Base-by-base conservation (phyloP, 352 stramenopile genomes). In the Phytophthora fragariaefolia region DNA sequence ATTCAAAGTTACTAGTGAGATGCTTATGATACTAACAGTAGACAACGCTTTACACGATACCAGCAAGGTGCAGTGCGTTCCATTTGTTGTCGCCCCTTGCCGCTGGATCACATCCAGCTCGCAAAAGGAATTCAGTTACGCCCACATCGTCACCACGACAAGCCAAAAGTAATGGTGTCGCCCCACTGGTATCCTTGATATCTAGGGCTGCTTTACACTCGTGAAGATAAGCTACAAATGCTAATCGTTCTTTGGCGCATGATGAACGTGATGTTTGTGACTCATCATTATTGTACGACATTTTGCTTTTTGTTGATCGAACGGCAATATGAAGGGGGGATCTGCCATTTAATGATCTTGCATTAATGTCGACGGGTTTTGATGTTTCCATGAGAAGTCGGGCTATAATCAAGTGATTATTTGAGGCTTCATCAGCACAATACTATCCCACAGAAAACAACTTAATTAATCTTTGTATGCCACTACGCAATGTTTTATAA, bases 271-370 rank as follows among this genome's bases (percentile, higher is more conserved):
- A 27, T 1, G 32, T 22, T 10, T 48, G 26, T 20, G 9, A 34
- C 27, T 54, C 22, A 32, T 51, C n/a, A 22, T 46, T 22, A 9
- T 23, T 7, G 12, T 40, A 6, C 3, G n/a, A 17, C 9, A 28
- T 9, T 38, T 20, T 49, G 13, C 34, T 28, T 7, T 71, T 59
- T 20, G 4, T 61, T 28, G 40, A 53, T 47, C 49, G 70, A 50
- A 61, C 76, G 13, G 68, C 53, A 17, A 90, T 40, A 57, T 92
- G 84, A 43, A 92, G 58, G 3, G 84, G 66, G 1, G 80, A 80
- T 56, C 80, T 68, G 17, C 84, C 79, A 74, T 90, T 87, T 0
- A 82, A 20, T 10, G 82, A 87, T 17, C 40, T 60, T 1, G 64
- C 59, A 52, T 91, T 79, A 7, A 90, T 23, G 13, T 79, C 43